phyloP scores from a whole-genome alignment of 78 protist species.

The Diacronema lutheri region DNA sequence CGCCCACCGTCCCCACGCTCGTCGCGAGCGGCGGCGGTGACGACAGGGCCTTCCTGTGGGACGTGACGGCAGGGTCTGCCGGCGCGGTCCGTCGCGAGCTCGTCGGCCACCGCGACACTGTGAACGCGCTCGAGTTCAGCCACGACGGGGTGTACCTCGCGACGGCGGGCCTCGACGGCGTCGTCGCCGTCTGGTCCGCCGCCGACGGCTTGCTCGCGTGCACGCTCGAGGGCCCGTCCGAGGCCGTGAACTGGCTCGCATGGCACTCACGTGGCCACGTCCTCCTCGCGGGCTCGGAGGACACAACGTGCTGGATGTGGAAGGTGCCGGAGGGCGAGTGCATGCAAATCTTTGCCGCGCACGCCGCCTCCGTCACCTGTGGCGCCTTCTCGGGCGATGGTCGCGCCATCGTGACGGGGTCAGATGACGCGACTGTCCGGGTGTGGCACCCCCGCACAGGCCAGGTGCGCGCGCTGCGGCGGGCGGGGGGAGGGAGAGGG shows the following conservation, averaged over 20 bases:
- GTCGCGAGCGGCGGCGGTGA: slow-evolving; percentile 32
- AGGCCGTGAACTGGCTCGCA: slow-evolving; percentile 17
- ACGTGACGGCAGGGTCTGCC: not conserved
- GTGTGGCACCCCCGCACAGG: slow-evolving; percentile 26
- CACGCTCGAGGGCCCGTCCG: slow-evolving; percentile 30
- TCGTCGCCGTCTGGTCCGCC: slow-evolving; percentile 23
- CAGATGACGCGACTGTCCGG: slow-evolving; percentile 17
- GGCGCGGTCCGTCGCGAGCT: not conserved
- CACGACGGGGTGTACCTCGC: slow-evolving; percentile 16
- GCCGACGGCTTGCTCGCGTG: not conserved
- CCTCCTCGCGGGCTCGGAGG: slow-evolving; percentile 27
- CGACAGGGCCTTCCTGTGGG: slow-evolving; percentile 23
- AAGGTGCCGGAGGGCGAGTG: slow-evolving; percentile 19
- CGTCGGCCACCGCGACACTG: slow-evolving; percentile 9
- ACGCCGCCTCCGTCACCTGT: slow-evolving; percentile 3
- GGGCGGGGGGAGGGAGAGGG: too few relatives aligned
- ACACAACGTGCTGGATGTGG: slow-evolving; percentile 39
- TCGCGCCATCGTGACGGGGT: not conserved
- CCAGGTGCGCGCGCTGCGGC: too few relatives aligned
- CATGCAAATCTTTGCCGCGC: slow-evolving; percentile 37
- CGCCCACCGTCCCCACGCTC: not conserved
- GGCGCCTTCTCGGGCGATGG: slow-evolving; percentile 18
- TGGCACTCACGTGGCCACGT: slow-evolving; percentile 32
- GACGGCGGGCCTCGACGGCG: slow-evolving; percentile 41
- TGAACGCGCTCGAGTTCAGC: slow-evolving; percentile 1